Percentiles rank a stretch among this genome's conserved stretches.
Conservation (phyloP, 2,329 filamentous ascomycete genomes). For the Cercospora janseana region DNA sequence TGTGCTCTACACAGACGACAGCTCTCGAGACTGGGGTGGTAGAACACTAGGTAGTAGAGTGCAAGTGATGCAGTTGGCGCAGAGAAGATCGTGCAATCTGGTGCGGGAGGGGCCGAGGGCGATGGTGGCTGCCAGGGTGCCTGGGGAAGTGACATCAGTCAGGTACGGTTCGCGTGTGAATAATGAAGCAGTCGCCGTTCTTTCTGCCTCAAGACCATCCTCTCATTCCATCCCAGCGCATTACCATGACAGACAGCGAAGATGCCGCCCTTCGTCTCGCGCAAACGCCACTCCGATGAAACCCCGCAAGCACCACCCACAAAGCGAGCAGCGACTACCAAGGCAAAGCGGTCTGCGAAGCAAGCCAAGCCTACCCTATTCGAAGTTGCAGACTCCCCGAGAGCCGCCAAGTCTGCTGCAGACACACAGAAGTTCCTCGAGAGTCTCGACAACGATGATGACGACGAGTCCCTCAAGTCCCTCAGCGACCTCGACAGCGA, state of each 20-base stretch:
- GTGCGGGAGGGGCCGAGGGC: neutral
- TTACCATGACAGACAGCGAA: constrained; percentile 15
- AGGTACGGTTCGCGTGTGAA: constrained; percentile 3
- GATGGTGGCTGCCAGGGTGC: constrained; percentile 4
- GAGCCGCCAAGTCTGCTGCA: constrained; percentile 24
- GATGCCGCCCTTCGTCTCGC: constrained; percentile 68
- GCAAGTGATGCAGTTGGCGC: constrained; percentile 7
- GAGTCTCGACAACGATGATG: constrained; percentile 40
- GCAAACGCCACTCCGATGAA: constrained; percentile 62
- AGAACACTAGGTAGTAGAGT: no score
- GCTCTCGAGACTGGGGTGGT: no score
- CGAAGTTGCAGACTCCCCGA: constrained; percentile 45
- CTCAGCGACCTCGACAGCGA: constrained; percentile 48
- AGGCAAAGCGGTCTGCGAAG: constrained; percentile 23
- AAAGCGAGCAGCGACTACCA: constrained; percentile 21
- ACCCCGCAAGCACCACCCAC: constrained; percentile 37
- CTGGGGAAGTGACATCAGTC: constrained; percentile 9
- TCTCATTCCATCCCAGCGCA: neutral
- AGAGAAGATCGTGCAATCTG: constrained; percentile 9
- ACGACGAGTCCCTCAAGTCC: constrained; percentile 42
- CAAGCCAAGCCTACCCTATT: constrained; percentile 44
- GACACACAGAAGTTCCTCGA: constrained; percentile 40
- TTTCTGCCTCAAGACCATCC: neutral
- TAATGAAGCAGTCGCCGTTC: constrained; percentile 10
- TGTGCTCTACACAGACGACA: no score